Conservation (phyloP, 2,329 filamentous ascomycete genomes). For the Orbilia ellipsospora region DNA sequence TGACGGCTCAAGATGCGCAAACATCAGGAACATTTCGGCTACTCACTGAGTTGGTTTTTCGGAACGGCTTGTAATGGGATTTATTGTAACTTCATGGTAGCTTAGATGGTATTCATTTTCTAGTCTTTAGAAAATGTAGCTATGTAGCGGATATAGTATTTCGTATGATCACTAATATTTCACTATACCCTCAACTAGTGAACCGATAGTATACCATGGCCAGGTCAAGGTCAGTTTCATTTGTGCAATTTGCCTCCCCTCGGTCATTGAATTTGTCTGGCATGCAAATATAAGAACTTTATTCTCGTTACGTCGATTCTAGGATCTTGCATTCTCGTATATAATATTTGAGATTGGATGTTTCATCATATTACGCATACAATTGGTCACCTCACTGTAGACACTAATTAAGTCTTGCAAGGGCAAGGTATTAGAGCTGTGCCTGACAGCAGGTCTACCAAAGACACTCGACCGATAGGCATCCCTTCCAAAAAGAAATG, state of each 20-base stretch:
- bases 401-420: not conserved
- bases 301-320: not conserved
- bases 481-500: conserved; percentile 10
- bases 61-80: not conserved
- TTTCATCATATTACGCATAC: conserved; percentile 1
- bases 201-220: too few relatives aligned
- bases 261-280: not conserved
- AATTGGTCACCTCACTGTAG: not conserved
- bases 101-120: not conserved
- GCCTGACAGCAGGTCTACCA: conserved; percentile 8
- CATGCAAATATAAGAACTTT: not conserved
- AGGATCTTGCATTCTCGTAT: not conserved
- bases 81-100: not conserved
- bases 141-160: not conserved
- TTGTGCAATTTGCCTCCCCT: conserved; percentile 27
- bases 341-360: conserved; percentile 10
- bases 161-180: not conserved
- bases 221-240: not conserved
- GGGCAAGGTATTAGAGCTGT: conserved; percentile 2
- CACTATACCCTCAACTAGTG: not conserved
- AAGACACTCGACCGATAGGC: conserved; percentile 27
- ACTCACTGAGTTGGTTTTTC: not conserved
- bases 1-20: conserved; percentile 33
- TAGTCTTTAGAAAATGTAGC: not conserved
- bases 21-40: not conserved